Base-by-base conservation (phyloP, 1,139 yeast genomes). In the Hansenula sp. region DNA sequence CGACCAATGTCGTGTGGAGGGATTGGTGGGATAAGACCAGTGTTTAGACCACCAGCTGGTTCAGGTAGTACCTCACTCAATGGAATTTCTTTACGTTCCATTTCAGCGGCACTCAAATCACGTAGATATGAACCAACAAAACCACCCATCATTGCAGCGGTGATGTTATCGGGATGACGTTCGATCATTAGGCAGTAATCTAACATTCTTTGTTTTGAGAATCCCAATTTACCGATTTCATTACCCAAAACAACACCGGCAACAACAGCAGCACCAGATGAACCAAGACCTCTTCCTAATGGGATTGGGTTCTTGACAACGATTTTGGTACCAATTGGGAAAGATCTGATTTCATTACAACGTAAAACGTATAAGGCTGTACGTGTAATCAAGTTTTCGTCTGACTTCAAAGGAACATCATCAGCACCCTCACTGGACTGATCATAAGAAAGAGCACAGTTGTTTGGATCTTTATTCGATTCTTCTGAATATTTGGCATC, bases 131-230 rank as follows among this genome's bases (percentile, higher is more conserved):
- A 88, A 32, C 99, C 99, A 33, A 91, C 96, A 65, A 93, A 93
- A 5, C 99, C 98, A 47, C 99, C 99, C 80, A 91, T 84, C 96
- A 93, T 89, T 38, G 99, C 96, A 31, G 99, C 99, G 19, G 97
- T 91, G 59, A 93, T 91, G 65, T 93, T 93, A 66, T 93, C 99
- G 30, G 99, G 99, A 60, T 93, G 99, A 62, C 98, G 81, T 70
- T 93, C 99, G 57, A 93, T 91, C 91, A 93, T 87, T 55, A 93
- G 75, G 64, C 97, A 89, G 70, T 87, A 93, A 67, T 93, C 99
- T 59, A 93, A 74, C 81, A 93, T 76, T 56, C 99, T 75, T 54
- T 79, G 82, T 64, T 86, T 91, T 44, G 83, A 71, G 50, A 89
- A 78, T 1, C 78, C 80, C 39, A 93, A 71, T 46, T 77, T 73